These are phyloP conservation scores for Grammothele lineata DNA, from an alignment of 768 basidiomycete genomes.

Conservation along the genomic window DNA sequence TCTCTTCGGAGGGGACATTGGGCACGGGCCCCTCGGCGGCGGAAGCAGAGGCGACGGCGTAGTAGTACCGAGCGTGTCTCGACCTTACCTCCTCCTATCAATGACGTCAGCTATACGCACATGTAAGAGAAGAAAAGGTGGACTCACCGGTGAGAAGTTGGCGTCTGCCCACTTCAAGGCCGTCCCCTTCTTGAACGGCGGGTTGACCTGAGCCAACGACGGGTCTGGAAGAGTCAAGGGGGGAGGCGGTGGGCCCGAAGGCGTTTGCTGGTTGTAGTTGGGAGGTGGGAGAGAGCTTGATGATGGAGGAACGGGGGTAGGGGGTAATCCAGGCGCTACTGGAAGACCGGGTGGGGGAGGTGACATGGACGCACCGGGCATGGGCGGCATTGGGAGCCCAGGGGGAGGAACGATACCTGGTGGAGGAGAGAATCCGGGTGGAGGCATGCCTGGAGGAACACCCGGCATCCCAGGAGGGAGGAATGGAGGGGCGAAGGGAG, in stretches of 20 bases:
- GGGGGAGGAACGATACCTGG: conserved; percentile 22
- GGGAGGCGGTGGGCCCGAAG: conserved; percentile 20
- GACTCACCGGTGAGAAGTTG: conserved; percentile 73
- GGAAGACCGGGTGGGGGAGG: conserved; percentile 8
- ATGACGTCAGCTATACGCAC: conserved; percentile 1
- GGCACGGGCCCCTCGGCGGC: conserved; percentile 26
- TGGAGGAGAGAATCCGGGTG: conserved; percentile 26
- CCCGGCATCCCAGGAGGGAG: conserved; percentile 28
- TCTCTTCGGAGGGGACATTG: conserved; percentile 43
- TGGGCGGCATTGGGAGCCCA: conserved; percentile 18
- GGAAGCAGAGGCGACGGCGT: conserved; percentile 18
- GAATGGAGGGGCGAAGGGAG: conserved; percentile 33
- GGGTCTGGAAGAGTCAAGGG: conserved; percentile 50
- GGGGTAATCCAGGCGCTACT: conserved; percentile 24
- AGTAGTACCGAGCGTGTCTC: conserved; percentile 57
- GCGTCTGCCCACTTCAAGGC: conserved; percentile 70
- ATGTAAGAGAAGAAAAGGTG: no score
- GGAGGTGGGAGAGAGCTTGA: conserved; percentile 24
- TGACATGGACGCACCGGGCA: conserved; percentile 20
- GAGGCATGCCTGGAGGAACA: conserved; percentile 30
- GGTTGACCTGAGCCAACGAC: conserved; percentile 58
- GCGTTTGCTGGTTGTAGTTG: conserved; percentile 22
- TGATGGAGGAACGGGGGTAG: conserved; percentile 24
- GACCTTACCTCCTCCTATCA: conserved; percentile 76
- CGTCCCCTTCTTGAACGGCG: conserved; percentile 73